Conservation (phyloP, 1,284 basidiomycete genomes). For the Leccinum subspadiceum region DNA sequence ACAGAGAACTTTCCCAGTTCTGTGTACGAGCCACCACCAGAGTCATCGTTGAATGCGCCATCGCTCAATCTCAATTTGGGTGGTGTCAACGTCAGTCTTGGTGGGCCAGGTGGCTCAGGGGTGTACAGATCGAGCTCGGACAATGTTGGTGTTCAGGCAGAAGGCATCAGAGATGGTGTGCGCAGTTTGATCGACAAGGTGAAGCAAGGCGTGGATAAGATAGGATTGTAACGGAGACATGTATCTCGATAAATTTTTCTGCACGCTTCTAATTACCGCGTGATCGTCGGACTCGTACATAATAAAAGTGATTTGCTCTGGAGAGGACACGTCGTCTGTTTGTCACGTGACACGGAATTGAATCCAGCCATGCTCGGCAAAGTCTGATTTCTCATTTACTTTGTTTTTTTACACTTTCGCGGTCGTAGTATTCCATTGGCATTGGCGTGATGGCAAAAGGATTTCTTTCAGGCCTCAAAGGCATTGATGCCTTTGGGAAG, state of each 20-base stretch:
- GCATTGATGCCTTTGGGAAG: slow-evolving; percentile 98
- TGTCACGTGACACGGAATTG: slow-evolving; percentile 25
- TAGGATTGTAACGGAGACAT: slow-evolving; percentile 43
- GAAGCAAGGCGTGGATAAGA: slow-evolving; percentile 83
- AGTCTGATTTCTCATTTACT: slow-evolving; percentile 13
- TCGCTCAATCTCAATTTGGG: slow-evolving; percentile 87
- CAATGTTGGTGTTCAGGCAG: slow-evolving; percentile 73
- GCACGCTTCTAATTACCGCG: background rate
- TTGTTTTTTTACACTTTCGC: slow-evolving; percentile 25
- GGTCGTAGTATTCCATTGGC: slow-evolving; percentile 33
- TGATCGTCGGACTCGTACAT: background rate
- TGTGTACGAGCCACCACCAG: slow-evolving; percentile 69
- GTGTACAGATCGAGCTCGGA: slow-evolving; percentile 79
- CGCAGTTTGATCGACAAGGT: slow-evolving; percentile 85
- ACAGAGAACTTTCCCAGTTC: slow-evolving; percentile 60
- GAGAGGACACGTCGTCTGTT: slow-evolving; percentile 25
- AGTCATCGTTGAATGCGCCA: slow-evolving; percentile 65
- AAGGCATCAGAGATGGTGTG: slow-evolving; percentile 83
- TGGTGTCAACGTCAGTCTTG: slow-evolving; percentile 86
- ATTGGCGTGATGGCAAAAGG: slow-evolving; percentile 65
- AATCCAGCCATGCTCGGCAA: background rate
- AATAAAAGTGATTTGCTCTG: background rate
- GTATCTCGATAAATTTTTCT: background rate
- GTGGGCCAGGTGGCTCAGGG: slow-evolving; percentile 78
- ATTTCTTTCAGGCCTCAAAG: slow-evolving; percentile 70